Conservation (phyloP, 805 yeast species). For the Debaryomyces castellii region DNA sequence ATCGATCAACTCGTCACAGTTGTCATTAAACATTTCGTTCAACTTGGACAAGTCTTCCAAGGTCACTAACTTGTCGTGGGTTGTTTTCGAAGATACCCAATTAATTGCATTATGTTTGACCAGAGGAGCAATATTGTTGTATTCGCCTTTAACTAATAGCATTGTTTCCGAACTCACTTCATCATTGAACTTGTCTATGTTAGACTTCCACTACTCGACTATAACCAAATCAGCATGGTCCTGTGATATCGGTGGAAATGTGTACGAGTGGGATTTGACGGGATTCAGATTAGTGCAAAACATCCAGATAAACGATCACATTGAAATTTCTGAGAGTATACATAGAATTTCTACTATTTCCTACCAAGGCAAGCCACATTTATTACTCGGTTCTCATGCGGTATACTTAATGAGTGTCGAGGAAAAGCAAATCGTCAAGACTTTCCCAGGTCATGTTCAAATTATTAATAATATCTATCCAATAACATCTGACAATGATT, state of each 20-base stretch:
- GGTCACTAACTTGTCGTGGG: conserved; percentile 56
- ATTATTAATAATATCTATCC: conserved; percentile 55
- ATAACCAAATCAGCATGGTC: conserved; percentile 52
- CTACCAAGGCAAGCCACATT: conserved; percentile 36
- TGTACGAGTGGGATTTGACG: conserved; percentile 62
- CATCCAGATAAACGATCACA: conserved; percentile 41
- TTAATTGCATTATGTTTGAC: conserved; percentile 62
- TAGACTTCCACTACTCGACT: conserved; percentile 47
- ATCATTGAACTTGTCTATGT: conserved; percentile 45
- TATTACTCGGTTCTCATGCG: conserved; percentile 68
- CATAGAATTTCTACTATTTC: conserved; percentile 28
- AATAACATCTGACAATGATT: conserved; percentile 33
- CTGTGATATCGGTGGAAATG: conserved; percentile 55
- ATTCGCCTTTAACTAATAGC: conserved; percentile 64
- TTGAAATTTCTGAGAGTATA: conserved; percentile 33
- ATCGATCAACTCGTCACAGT: conserved; percentile 43
- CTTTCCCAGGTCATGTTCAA: conserved; percentile 76
- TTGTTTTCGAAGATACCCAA: conserved; percentile 40
- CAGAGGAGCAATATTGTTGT: conserved; percentile 62
- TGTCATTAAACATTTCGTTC: conserved; percentile 47
- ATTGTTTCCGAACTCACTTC: conserved; percentile 52
- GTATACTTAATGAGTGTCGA: conserved; percentile 51
- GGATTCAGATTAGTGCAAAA: conserved; percentile 41
- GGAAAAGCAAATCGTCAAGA: conserved; percentile 39
- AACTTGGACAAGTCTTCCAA: conserved; percentile 51